A percentile compares a stretch with the other conserved stretches of the same genome.
These are phyloP conservation scores for Lachnellula suecica DNA, from an alignment of 2,329 filamentous ascomycete species.

Conservation along the genomic window DNA sequence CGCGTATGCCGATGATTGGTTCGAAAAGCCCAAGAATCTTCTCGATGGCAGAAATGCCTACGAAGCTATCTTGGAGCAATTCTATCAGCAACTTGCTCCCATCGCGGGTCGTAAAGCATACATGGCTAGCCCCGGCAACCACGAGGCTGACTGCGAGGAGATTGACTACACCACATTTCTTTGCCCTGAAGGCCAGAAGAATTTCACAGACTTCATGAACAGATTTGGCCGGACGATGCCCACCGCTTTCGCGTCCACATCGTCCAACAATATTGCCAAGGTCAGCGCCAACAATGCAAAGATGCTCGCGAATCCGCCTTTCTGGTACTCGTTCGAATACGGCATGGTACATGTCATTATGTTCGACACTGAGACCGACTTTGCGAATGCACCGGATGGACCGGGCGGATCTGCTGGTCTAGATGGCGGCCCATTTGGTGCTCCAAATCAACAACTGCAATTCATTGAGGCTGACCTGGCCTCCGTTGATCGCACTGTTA, in stretches of 20 bases:
- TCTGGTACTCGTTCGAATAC: slow-evolving; percentile 62
- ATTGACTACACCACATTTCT: slow-evolving; percentile 35
- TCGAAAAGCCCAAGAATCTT: slow-evolving; percentile 43
- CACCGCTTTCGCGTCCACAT: slow-evolving; percentile 48
- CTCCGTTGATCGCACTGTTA: slow-evolving; percentile 26
- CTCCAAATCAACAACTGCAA: slow-evolving; percentile 41
- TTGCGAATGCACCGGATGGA: slow-evolving; percentile 47
- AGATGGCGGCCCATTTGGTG: slow-evolving; percentile 48
- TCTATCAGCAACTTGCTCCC: slow-evolving; percentile 55
- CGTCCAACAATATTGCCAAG: slow-evolving; percentile 40
- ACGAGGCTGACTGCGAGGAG: slow-evolving; percentile 55
- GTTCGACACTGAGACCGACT: slow-evolving; percentile 59
- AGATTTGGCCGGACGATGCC: slow-evolving; percentile 55
- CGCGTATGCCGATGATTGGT: slow-evolving; percentile 51
- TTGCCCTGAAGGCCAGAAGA: slow-evolving; percentile 53
- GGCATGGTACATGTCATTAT: slow-evolving; percentile 54
- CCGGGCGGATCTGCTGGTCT: slow-evolving; percentile 32
- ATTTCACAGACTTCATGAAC: slow-evolving; percentile 60
- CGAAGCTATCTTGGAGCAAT: slow-evolving; percentile 55
- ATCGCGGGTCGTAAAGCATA: slow-evolving; percentile 54
- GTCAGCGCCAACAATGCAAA: slow-evolving; percentile 45
- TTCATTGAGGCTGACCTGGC: slow-evolving; percentile 40
- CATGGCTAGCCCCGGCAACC: slow-evolving; percentile 58
- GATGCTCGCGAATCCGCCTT: slow-evolving; percentile 48
- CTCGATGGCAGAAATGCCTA: slow-evolving; percentile 50